Conservation (phyloP, 495 filamentous ascomycete genomes). For the Neurospora intermedia region DNA sequence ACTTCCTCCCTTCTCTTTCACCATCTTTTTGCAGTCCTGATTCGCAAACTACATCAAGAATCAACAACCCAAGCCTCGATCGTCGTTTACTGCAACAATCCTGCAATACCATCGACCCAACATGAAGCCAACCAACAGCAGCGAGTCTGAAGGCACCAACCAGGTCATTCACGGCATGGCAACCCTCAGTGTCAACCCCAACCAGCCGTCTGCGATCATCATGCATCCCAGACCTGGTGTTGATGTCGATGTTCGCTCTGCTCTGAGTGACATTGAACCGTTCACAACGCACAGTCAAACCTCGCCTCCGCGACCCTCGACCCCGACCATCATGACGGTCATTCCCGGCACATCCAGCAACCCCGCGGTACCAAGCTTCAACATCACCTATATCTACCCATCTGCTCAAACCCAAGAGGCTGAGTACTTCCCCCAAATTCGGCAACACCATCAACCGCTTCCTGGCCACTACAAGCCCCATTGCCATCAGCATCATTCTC, state of each 20-base stretch:
- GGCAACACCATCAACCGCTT: neutral
- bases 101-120: neutral
- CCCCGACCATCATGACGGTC: neutral
- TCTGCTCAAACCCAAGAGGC: neutral
- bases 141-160: neutral
- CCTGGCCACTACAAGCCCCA: neutral
- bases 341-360: neutral
- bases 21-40: neutral
- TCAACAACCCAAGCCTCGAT: neutral
- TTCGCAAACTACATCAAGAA: neutral
- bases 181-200: neutral
- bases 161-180: neutral
- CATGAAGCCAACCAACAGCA: neutral
- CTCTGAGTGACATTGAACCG: neutral
- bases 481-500: neutral
- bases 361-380: neutral
- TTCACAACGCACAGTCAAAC: neutral
- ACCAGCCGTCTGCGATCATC: neutral
- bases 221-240: neutral
- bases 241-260: neutral
- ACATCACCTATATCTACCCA: neutral
- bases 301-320: neutral
- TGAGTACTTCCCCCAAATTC: neutral
- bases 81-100: neutral
- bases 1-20: neutral